Evolutionary conservation across 768 basidiomycete species (phyloP).

Genomic region (Mycena maculata): DNA sequence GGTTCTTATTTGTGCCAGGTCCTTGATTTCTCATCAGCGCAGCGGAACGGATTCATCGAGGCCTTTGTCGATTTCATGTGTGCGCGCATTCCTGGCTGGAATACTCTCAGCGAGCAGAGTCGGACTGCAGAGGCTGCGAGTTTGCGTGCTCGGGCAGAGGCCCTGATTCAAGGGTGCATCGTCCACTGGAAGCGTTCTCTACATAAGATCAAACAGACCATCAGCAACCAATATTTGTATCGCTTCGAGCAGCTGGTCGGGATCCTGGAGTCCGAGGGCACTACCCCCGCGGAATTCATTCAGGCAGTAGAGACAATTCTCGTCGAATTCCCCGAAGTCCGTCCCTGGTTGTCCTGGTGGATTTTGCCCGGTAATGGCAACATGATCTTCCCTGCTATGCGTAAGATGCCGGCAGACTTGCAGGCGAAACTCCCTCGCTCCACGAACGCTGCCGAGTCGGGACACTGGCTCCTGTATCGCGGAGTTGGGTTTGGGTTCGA

Average conservation of each 20-base stretch:
- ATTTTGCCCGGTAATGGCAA: constrained; percentile 19
- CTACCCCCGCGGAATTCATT: not conserved
- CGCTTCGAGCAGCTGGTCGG: constrained; percentile 10
- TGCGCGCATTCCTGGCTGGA: constrained; percentile 22
- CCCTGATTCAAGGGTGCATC: constrained; percentile 8
- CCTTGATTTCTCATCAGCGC: constrained; percentile 23
- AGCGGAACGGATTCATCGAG: constrained; percentile 14
- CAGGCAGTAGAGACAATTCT: constrained; percentile 1
- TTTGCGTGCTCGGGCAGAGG: not conserved
- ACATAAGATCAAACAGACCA: constrained; percentile 14
- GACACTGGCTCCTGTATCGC: constrained; percentile 1
- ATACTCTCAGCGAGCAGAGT: constrained; percentile 1
- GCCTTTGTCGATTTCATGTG: constrained; percentile 18
- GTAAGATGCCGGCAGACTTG: constrained; percentile 11
- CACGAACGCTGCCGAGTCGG: constrained; percentile 10
- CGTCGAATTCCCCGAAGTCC: constrained; percentile 11
- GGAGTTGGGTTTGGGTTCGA: constrained; percentile 1
- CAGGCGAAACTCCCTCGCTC: not conserved
- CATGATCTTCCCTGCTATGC: constrained; percentile 29
- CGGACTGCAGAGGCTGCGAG: not conserved
- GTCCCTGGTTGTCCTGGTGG: constrained; percentile 21
- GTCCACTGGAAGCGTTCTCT: constrained; percentile 15
- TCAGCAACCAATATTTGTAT: not conserved
- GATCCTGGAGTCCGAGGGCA: not conserved
- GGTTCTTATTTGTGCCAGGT: not conserved